phyloP scores from a whole-genome alignment of 495 filamentous ascomycete species.

The Lentithecium fluviatile region DNA sequence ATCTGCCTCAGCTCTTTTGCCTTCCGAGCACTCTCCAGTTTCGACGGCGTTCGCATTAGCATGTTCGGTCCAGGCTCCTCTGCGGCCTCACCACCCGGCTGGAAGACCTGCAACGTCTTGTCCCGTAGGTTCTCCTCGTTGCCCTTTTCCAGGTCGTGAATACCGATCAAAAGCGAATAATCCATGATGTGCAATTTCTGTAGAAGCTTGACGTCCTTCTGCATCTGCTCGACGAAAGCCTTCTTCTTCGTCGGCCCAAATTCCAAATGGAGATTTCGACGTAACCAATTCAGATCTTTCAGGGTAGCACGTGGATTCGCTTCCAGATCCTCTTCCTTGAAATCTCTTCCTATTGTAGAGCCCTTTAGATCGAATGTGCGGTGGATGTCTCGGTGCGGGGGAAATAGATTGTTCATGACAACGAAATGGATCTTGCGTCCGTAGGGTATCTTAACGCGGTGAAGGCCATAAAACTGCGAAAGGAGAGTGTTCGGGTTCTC shows the following conservation, averaged over 20 bases:
- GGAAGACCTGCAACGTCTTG: slow-evolving; percentile 93
- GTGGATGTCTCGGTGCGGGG: slow-evolving; percentile 95
- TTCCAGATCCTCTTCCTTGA: slow-evolving; percentile 81
- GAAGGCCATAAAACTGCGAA: slow-evolving; percentile 96
- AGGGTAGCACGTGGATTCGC: slow-evolving; percentile 88
- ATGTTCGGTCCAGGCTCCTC: slow-evolving; percentile 54
- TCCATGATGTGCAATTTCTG: slow-evolving; percentile 96
- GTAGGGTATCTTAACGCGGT: slow-evolving; percentile 97
- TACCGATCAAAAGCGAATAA: slow-evolving; percentile 92
- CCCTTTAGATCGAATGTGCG: slow-evolving; percentile 96
- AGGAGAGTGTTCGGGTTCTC: slow-evolving; percentile 93
- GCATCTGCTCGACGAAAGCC: slow-evolving; percentile 82
- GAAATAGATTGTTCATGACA: slow-evolving; percentile 99
- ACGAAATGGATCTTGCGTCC: slow-evolving; percentile 99
- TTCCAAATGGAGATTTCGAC: slow-evolving; percentile 78
- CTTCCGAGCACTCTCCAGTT: slow-evolving; percentile 87
- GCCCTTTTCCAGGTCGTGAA: slow-evolving; percentile 82
- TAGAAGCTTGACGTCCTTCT: slow-evolving; percentile 79
- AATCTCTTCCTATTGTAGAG: slow-evolving; percentile 91
- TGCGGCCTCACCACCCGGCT: slow-evolving; percentile 73
- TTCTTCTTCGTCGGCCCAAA: slow-evolving; percentile 83
- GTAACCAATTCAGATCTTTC: slow-evolving; percentile 97
- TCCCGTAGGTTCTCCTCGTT: slow-evolving; percentile 95
- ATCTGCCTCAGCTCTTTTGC: slow-evolving; percentile 88
- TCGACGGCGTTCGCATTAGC: slow-evolving; percentile 89